Evolutionary conservation across 75 land plant genomes (phyloP).

Genomic region (Picea sitchensis): DNA sequence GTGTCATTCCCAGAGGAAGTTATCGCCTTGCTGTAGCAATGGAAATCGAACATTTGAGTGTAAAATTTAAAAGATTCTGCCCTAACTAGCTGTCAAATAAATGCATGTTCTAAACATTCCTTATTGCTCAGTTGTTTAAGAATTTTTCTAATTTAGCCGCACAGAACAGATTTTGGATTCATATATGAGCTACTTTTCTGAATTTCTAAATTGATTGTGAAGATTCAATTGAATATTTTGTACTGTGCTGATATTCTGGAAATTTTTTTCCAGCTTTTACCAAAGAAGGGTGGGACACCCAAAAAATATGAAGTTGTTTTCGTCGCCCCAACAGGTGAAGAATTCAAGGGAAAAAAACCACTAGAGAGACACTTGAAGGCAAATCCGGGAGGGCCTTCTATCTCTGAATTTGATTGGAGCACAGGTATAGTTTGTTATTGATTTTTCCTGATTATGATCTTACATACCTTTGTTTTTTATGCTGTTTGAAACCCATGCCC

Average conservation of each 20-base stretch:
- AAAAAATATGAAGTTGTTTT: constrained; percentile 27
- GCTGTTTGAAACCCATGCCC: not conserved
- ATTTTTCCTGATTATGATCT: not conserved
- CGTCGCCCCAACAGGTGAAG: constrained; percentile 38
- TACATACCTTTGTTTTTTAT: not conserved
- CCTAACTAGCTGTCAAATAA: not conserved
- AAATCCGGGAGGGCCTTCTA: constrained; percentile 23
- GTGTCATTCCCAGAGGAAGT: too few species aligned
- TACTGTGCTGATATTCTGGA: not conserved
- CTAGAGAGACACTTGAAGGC: constrained; percentile 31
- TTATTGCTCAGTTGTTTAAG: not conserved
- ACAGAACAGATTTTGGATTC: not conserved
- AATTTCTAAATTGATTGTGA: too few species aligned
- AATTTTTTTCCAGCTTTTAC: constrained; percentile 15
- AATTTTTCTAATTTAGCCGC: not conserved
- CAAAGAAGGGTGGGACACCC: constrained; percentile 30
- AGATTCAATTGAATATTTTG: not conserved
- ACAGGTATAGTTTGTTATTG: constrained; percentile 16
- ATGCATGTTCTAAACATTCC: too few species aligned
- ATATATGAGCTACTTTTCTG: too few species aligned
- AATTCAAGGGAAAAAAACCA: constrained; percentile 24
- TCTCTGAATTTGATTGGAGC: constrained; percentile 40
- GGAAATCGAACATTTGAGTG: not conserved
- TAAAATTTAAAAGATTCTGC: not conserved
- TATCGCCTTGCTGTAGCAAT: too few species aligned